Evolutionary conservation across 768 basidiomycete species (phyloP).

Genomic region (Mycena latifolia): DNA sequence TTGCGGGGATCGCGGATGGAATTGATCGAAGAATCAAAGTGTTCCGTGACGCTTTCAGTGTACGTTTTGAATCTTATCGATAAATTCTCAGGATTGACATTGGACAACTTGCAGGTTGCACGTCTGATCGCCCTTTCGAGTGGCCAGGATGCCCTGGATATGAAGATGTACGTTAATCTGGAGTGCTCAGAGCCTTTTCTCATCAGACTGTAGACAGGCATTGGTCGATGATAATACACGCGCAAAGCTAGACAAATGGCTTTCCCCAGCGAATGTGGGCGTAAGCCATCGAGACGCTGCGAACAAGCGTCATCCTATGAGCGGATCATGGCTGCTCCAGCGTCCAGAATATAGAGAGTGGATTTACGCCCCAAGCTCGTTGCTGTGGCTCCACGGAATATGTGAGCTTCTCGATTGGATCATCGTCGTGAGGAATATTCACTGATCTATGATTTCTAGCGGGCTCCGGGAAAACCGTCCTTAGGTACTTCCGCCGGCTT

Average conservation of each 20-base stretch:
- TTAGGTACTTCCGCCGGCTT: too few relatives aligned
- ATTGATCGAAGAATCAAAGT: background rate
- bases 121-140: background rate
- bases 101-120: background rate
- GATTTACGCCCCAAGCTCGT: slow-evolving; percentile 10
- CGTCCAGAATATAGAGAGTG: background rate
- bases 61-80: background rate
- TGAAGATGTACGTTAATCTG: background rate
- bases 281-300: slow-evolving; percentile 7
- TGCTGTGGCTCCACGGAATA: slow-evolving; percentile 20
- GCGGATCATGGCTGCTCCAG: background rate
- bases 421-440: background rate
- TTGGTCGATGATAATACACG: slow-evolving; percentile 1
- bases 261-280: background rate
- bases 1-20: background rate
- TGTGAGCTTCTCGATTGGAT: background rate
- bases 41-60: too few relatives aligned
- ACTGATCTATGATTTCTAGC: background rate
- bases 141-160: background rate
- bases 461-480: too few relatives aligned
- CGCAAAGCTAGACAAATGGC: slow-evolving; percentile 4
- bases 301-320: background rate
- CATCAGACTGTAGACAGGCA: background rate
- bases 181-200: background rate
- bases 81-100: background rate